Base-by-base conservation (phyloP, 306 rosid species). In the Cicer judaicum region DNA sequence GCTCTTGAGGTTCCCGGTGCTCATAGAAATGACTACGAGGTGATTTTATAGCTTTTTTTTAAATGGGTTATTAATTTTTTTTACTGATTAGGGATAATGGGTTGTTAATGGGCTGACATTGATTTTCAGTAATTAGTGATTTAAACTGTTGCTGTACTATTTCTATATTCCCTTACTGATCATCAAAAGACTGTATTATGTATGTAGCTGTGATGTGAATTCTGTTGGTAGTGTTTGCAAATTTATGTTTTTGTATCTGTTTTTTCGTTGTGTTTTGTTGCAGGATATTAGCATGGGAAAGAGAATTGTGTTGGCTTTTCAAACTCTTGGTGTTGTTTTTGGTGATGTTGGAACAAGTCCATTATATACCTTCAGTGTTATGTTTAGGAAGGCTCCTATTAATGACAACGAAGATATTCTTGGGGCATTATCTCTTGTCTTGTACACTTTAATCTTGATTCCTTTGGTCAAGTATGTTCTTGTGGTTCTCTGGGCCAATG, bases 331-430 rank as follows among this genome's bases (percentile, higher is more conserved):
- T 78, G 92, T 95, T 78, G 98, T 95, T 66, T 95, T 95, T 85
- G 99, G 99, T 70, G 99, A 95, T 83, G 99, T 95, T 86, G 99
- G 98, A 70, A 95, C 99, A 7, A 92, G 99, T 78, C 99, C 99
- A 40, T 80, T 95, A 78, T 95, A 95, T 80, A 90, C 99, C 24
- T 92, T 95, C 82, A 84, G 92, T 68, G 99, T 95, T 69, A 92
- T 95, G 96, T 95, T 95, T 78, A 89, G 86, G 76, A 95, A 95
- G 82, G 96, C 95, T 15, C 98, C 99, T 69, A 90, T 95, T 46
- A 80, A 89, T 49, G 98, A 71, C 50, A 63, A 87, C 61, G 99
- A 92, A 86, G 99, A 95, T 76, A 85, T 95, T 86, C 78, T 95
- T 62, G 99, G 99, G 61, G 99, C 98, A 50, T 60, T 92, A 67